Evolutionary conservation across 129 eudicot species (phyloP), one percentile per base, ranked within the genome.

Genomic region (Oenanthe sinensis): DNA sequence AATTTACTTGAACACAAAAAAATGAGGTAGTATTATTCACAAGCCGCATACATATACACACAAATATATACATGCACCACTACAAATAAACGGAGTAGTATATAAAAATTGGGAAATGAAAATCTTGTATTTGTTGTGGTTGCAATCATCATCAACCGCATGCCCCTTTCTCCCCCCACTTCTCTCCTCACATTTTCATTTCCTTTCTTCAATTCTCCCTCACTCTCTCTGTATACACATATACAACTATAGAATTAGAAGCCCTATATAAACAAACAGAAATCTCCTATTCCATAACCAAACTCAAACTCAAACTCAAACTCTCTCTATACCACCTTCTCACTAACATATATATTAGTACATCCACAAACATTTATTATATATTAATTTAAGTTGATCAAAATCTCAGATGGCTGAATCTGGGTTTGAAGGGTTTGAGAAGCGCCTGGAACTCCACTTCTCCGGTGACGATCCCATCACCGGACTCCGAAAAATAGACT

Each of bases 401-500:
- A 0, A 43, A 4, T 45, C 5, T 45, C 5, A n/a, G 68, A 92
- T 92, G 97, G 97, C 97, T 40, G 82, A 85, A 80, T 92, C 97
- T 6, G 97, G 97, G 24, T 92, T 92, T 42, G 97, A 92, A 84
- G 97, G 97, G 48, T 92, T 90, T 52, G 97, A 92, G 62, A 90
- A 92, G 78, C 87, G 97, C 74, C 83, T 92, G 0, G 97, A 92
- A 77, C 93, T 92, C 5, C 90, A 85, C 22, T 92, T 92, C 85
- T 84, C 96, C 62, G 86, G 91, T 16, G 87, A 87, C 10, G 85
- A 88, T 85, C 90, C 91, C 26, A 87, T 83, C 50, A 76, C 82
- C n/a, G 96, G 93, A 37, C 93, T 92, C 71, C 85, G 97, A 22
- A 82, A 74, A 42, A 88, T 92, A 9, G 83, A 84, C 50, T 88